Evolutionary conservation across 345 rosid genomes (phyloP).

Genomic region (Salix exigua): DNA sequence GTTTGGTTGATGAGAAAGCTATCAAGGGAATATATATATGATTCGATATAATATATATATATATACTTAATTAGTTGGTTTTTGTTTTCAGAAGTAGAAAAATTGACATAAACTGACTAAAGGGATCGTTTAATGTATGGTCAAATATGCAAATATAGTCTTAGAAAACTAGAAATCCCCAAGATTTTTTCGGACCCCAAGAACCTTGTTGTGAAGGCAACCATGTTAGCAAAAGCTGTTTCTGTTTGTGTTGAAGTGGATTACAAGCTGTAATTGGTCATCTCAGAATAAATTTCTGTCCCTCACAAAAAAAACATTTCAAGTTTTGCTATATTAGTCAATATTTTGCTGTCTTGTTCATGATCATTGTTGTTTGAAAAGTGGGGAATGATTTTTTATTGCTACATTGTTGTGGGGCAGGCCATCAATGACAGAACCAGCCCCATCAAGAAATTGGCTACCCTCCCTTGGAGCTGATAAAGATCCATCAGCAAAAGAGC

Average conservation of each 20-base stretch:
- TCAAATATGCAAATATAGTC: background rate
- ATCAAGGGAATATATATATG: background rate
- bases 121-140: background rate
- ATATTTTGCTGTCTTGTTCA: background rate
- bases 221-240: background rate
- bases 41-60: too few relatives aligned
- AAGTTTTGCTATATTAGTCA: background rate
- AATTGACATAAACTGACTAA: background rate
- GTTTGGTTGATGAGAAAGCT: conserved; percentile 6
- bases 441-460: conserved; percentile 44
- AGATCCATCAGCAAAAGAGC: conserved; percentile 55
- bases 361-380: background rate
- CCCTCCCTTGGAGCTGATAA: conserved; percentile 46
- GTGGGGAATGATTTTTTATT: background rate
- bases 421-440: conserved; percentile 44
- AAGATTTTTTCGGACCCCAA: background rate
- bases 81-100: background rate
- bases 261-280: background rate
- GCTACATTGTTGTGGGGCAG: conserved; percentile 31
- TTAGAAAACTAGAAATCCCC: background rate
- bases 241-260: background rate
- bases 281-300: background rate
- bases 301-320: background rate
- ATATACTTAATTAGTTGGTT: background rate
- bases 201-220: background rate